Percentiles rank a stretch among this genome's conserved stretches.
phyloP scores from a whole-genome alignment of 108 stramenopile species.

The Schizochytrium sp. region DNA sequence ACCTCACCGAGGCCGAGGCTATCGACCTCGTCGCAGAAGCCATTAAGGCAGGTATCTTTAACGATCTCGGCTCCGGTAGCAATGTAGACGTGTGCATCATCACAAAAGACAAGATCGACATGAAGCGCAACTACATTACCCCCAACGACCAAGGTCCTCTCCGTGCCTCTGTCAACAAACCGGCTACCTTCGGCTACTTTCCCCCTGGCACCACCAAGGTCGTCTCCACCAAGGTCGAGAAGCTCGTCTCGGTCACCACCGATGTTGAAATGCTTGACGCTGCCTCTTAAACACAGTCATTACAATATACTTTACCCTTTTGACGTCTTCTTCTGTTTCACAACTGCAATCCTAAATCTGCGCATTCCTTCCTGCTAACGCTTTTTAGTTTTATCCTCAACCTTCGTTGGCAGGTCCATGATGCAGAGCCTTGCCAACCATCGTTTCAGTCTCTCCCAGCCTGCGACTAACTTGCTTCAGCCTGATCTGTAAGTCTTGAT shows the following conservation, averaged over 20 bases:
- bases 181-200: conserved; percentile 47
- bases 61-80: conserved; percentile 94
- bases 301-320: too few relatives aligned
- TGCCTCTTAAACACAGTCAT: too few relatives aligned
- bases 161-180: conserved; percentile 19
- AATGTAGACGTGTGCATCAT: conserved; percentile 95
- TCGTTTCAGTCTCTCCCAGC: too few relatives aligned
- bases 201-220: conserved; percentile 51
- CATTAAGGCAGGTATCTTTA: conserved; percentile 95
- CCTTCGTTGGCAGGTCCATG: too few relatives aligned
- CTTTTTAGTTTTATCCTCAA: too few relatives aligned
- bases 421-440: too few relatives aligned
- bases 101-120: conserved; percentile 76
- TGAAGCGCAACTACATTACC: conserved; percentile 60
- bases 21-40: conserved; percentile 89
- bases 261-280: not conserved
- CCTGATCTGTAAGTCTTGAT: too few relatives aligned
- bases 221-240: conserved; percentile 15
- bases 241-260: conserved; percentile 8
- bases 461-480: too few relatives aligned
- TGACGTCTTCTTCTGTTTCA: too few relatives aligned
- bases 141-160: conserved; percentile 51
- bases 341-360: too few relatives aligned
- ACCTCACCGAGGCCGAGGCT: conserved; percentile 90
- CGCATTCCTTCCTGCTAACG: too few relatives aligned